Conservation (phyloP, 441 rosid species). For the Mallotus repandus region DNA sequence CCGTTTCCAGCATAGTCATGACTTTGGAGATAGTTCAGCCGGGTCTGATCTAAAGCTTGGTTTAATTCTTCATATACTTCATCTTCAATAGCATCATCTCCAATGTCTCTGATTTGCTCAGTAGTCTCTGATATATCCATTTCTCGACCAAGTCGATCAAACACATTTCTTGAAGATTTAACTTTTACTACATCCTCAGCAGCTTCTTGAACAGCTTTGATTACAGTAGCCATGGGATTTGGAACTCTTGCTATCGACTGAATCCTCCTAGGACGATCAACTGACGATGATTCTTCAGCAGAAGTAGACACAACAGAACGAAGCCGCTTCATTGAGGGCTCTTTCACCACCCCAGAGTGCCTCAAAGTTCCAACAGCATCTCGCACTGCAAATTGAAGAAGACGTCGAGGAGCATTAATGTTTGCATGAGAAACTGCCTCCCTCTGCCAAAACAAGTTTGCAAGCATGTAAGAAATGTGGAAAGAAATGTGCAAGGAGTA, state of each 20-base stretch:
- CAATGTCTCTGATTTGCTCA: conserved; percentile 31
- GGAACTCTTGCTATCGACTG: conserved; percentile 68
- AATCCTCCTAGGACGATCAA: conserved; percentile 55
- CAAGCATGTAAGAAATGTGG: conserved; percentile 13
- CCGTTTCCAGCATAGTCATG: conserved; percentile 30
- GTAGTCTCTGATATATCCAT: conserved; percentile 22
- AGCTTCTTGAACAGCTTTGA: conserved; percentile 90
- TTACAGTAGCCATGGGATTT: conserved; percentile 69
- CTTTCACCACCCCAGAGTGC: conserved; percentile 41
- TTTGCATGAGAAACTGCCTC: conserved; percentile 51
- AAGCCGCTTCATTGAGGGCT: conserved; percentile 72
- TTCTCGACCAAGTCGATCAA: conserved; percentile 75
- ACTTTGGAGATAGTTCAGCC: conserved; percentile 29
- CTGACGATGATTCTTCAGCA: conserved; percentile 41
- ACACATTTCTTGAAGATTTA: conserved; percentile 72
- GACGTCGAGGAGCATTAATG: conserved; percentile 72
- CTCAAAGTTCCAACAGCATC: conserved; percentile 81
- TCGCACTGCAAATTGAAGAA: conserved; percentile 93
- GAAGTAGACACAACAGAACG: conserved; percentile 83
- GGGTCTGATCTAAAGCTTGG: conserved; percentile 33
- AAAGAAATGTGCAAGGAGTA: conserved; percentile 5
- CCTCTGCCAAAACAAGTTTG: conserved; percentile 43
- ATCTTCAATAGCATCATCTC: conserved; percentile 42
- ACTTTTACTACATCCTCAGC: conserved; percentile 71
- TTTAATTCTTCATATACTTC: conserved; percentile 44